Percentiles rank a stretch among this genome's conserved stretches.
Conservation (phyloP, 192 early-diverging fungal species). For the Thoreauomyces humboldtii region DNA sequence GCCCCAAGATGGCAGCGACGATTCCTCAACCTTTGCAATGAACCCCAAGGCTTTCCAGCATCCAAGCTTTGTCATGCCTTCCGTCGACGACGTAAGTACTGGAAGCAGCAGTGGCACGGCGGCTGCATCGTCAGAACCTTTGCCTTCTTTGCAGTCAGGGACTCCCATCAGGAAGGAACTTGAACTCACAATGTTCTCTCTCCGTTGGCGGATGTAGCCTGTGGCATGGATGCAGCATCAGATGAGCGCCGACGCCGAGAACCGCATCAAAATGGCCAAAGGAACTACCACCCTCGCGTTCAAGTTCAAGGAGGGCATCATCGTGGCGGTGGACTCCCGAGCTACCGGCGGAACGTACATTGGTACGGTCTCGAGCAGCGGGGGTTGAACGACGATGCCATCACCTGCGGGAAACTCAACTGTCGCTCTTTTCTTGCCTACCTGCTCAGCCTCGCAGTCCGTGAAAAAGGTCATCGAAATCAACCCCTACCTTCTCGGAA, state of each 20-base stretch:
- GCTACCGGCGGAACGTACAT: conserved; percentile 90
- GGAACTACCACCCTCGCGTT: conserved; percentile 99
- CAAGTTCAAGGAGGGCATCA: conserved; percentile 90
- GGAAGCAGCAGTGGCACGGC: too few species aligned
- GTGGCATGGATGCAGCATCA: conserved; percentile 80
- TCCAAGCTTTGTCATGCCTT: conserved; percentile 37
- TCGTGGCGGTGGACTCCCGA: conserved; percentile 95
- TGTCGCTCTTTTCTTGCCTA: background rate
- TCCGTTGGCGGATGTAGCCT: too few species aligned
- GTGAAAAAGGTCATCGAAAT: conserved; percentile 99
- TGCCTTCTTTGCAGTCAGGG: too few species aligned
- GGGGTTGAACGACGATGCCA: background rate
- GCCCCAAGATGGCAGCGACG: background rate
- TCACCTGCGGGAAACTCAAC: background rate
- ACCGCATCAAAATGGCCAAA: conserved; percentile 87
- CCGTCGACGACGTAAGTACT: conserved; percentile 35
- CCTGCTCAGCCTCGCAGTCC: conserved; percentile 72
- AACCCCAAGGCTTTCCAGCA: conserved; percentile 28
- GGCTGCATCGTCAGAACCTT: too few species aligned
- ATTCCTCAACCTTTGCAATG: conserved; percentile 1
- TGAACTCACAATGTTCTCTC: too few species aligned
- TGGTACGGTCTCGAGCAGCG: conserved; percentile 60
- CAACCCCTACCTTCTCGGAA: conserved; percentile 95
- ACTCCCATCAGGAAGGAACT: too few species aligned
- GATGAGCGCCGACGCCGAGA: conserved; percentile 66